These are phyloP conservation scores for Paratinospora sagittata DNA, from an alignment of 164 flowering plant genomes.

Conservation along the genomic window DNA sequence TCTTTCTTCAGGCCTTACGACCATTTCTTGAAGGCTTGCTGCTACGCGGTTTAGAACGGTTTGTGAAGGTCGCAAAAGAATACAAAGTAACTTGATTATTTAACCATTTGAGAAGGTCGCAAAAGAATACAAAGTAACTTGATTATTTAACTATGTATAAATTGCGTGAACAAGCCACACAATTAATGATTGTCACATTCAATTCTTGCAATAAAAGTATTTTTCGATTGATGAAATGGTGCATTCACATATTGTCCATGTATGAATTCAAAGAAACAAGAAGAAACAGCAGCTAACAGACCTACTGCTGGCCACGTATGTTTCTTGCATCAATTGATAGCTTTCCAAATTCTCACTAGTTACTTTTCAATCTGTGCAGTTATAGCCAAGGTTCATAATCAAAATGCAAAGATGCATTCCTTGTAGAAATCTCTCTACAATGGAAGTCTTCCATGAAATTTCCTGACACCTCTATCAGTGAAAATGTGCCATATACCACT, in stretches of 20 bases:
- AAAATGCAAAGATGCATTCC: not conserved
- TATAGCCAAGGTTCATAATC: too few relatives aligned
- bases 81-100: constrained; percentile 7
- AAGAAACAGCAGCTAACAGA: too few relatives aligned
- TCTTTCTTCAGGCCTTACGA: constrained; percentile 55
- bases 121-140: constrained; percentile 23
- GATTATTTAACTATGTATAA: not conserved
- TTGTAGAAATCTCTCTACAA: not conserved
- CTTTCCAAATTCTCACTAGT: too few relatives aligned
- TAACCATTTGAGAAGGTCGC: constrained; percentile 52
- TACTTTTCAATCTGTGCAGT: too few relatives aligned
- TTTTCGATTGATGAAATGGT: not conserved
- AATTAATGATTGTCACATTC: not conserved
- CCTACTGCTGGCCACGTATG: too few relatives aligned
- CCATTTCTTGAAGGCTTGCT: constrained; percentile 74
- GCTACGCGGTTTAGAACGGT: constrained; percentile 56
- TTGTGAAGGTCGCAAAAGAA: constrained; percentile 53
- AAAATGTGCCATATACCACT: not conserved
- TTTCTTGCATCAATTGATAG: too few relatives aligned
- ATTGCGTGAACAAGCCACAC: not conserved
- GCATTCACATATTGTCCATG: not conserved
- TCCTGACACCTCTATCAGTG: too few relatives aligned
- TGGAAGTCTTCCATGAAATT: not conserved
- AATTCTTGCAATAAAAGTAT: not conserved
- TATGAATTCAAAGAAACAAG: too few relatives aligned